Evolutionary conservation across 306 rosid genomes (phyloP).

Genomic region (Castanea mollissima): DNA sequence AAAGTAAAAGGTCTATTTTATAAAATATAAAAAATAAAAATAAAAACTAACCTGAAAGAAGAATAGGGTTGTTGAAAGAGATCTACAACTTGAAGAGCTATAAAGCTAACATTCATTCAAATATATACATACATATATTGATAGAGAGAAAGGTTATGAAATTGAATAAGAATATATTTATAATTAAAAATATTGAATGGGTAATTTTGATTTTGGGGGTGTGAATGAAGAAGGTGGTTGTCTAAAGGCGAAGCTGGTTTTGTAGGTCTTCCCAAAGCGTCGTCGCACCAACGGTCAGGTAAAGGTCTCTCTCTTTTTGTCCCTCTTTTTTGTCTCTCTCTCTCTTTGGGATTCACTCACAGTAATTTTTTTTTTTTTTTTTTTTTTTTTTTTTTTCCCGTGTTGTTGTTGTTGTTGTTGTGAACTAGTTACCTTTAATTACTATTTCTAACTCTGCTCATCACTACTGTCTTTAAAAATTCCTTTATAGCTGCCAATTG

Average conservation of each 20-base stretch:
- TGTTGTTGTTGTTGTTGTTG: no score
- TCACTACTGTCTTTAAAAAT: no score
- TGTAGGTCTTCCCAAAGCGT: constrained; percentile 14
- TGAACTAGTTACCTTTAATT: no score
- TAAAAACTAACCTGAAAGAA: constrained; percentile 34
- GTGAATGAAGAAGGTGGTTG: background rate
- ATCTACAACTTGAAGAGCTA: constrained; percentile 33
- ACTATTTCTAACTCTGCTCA: no score
- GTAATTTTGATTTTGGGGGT: background rate
- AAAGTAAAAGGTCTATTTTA: no score
- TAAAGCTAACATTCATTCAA: constrained; percentile 14
- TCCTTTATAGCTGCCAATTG: no score
- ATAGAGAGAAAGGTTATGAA: constrained; percentile 9
- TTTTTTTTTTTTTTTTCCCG: no score
- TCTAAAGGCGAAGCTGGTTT: constrained; percentile 19
- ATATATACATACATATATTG: constrained; percentile 8
- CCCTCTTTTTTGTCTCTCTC: background rate
- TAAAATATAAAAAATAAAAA: background rate
- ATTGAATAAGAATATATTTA: constrained; percentile 17
- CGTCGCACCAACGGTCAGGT: constrained; percentile 24
- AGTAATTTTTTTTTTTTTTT: no score
- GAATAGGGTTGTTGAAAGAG: constrained; percentile 29
- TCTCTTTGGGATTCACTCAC: background rate
- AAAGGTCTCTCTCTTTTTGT: background rate
- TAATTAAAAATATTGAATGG: constrained; percentile 4